A percentile compares a stretch with the other conserved stretches of the same genome.
Conservation (phyloP, 2,329 filamentous ascomycete genomes). For the Penicillium sumatraense region DNA sequence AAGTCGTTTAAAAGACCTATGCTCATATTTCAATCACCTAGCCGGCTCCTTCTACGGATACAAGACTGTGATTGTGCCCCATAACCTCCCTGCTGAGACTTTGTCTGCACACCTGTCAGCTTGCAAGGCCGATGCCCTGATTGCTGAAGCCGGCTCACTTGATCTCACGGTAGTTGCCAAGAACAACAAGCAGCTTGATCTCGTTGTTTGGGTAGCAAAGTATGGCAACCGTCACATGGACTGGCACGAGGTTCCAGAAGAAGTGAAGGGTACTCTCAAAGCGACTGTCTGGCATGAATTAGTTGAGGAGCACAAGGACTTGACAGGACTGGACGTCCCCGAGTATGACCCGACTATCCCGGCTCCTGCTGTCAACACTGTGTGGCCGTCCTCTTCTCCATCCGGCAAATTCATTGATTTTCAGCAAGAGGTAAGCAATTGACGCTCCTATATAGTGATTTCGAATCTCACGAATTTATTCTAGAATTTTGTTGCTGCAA, state of each 20-base stretch:
- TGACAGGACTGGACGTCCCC: constrained; percentile 67
- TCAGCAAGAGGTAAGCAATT: constrained; percentile 62
- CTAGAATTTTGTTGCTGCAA: constrained; percentile 82
- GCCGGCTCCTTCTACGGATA: constrained; percentile 89
- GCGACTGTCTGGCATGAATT: constrained; percentile 95
- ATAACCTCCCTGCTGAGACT: constrained; percentile 71
- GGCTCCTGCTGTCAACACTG: constrained; percentile 50
- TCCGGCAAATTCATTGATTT: constrained; percentile 78
- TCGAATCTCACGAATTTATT: not conserved
- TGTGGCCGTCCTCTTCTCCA: constrained; percentile 46
- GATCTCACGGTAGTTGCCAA: constrained; percentile 75
- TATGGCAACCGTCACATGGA: constrained; percentile 90
- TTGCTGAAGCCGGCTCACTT: constrained; percentile 85
- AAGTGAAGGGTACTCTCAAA: constrained; percentile 73
- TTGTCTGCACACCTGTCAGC: constrained; percentile 74
- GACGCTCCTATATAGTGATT: not conserved
- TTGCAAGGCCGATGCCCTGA: constrained; percentile 76
- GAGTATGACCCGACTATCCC: constrained; percentile 59
- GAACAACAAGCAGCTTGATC: constrained; percentile 70
- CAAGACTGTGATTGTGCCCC: constrained; percentile 82
- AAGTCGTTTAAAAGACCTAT: not conserved
- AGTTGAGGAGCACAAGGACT: constrained; percentile 69
- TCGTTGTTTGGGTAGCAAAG: constrained; percentile 91
- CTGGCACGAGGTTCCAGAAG: constrained; percentile 86
- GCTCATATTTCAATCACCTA: constrained; percentile 33